Evolutionary conservation across 2,329 filamentous ascomycete species (phyloP), one percentile per base, ranked within the genome.

Genomic region (Coniochaeta ligniaria): DNA sequence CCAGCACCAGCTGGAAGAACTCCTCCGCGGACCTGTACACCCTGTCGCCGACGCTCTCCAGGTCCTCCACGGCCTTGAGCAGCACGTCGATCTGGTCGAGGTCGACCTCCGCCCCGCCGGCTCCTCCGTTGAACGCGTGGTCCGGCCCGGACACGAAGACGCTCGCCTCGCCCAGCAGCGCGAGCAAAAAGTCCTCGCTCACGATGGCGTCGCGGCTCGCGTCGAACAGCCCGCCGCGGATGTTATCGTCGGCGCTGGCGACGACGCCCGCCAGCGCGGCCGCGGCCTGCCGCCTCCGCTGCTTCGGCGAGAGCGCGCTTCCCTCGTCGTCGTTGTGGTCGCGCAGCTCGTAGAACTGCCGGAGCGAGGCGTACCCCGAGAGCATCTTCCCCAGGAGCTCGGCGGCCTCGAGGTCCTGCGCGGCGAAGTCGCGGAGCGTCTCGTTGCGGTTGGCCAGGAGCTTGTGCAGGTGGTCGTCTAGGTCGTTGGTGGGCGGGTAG

Each of bases 171-270:
- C 92, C 93, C 1, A 98, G 81, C 16, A 98, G 79, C 3, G 89
- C 86, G 9, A 97, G 80, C 24, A 98, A 75, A 59, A 93, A 93
- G 67, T 98, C 94, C 63, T 96, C 90, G 67, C 91, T 91, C 20
- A 97, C 89, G 7, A 96, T 91, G 0, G 91, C 87, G 69, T 93
- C 90, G 14, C 90, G 84, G 20, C 85, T 83, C 26, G 87, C 86
- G 70, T 98, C 93, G 71, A 92, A 96, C 2, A 97, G 79, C 1
- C 94, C 94, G 60, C 94, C 94, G 61, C 91, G 90, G 67, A 98
- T 96, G 70, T 91, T 94, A 72, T 96, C 92, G 61, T 91, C 89
- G 2, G 94, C 89, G 70, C 90, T 95, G 59, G 88, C 85, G 66
- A 97, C 90, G 61, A 96, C 88, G n/a, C 91, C 89, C 50, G 91